Conservation (phyloP, 257 asterid genomes). For the Solanum habrochaites region DNA sequence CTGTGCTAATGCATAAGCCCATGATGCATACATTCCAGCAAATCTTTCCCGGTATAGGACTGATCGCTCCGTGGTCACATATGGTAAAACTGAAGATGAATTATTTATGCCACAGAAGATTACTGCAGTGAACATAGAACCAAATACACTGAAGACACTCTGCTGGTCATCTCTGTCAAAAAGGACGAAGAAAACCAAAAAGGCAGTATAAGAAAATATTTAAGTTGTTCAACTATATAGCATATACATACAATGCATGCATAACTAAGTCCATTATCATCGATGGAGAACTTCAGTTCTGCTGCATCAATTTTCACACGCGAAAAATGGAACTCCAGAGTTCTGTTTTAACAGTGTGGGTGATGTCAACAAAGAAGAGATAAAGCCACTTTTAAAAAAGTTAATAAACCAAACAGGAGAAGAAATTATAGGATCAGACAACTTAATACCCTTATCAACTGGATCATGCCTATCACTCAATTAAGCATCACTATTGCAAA, state of each 20-base stretch:
- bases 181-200: background rate
- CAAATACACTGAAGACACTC: conserved; percentile 30
- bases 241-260: background rate
- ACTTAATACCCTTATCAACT: background rate
- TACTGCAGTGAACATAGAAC: conserved; percentile 22
- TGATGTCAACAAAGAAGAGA: background rate
- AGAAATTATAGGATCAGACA: background rate
- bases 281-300: background rate
- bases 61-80: conserved; percentile 29
- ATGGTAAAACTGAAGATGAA: conserved; percentile 25
- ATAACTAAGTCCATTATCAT: background rate
- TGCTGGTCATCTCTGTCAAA: conserved; percentile 32
- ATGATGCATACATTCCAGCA: conserved; percentile 38
- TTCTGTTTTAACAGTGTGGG: background rate
- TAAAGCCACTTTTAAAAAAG: background rate
- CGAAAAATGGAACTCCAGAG: background rate
- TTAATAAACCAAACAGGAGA: background rate
- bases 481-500: background rate
- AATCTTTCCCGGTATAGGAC: conserved; percentile 37
- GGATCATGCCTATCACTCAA: background rate
- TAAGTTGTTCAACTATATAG: background rate
- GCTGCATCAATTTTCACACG: background rate
- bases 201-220: background rate
- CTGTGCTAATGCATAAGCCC: conserved; percentile 45
- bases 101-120: conserved; percentile 39